These are phyloP conservation scores for Boletus sp. DNA, from an alignment of 768 basidiomycete species.

Conservation along the genomic window DNA sequence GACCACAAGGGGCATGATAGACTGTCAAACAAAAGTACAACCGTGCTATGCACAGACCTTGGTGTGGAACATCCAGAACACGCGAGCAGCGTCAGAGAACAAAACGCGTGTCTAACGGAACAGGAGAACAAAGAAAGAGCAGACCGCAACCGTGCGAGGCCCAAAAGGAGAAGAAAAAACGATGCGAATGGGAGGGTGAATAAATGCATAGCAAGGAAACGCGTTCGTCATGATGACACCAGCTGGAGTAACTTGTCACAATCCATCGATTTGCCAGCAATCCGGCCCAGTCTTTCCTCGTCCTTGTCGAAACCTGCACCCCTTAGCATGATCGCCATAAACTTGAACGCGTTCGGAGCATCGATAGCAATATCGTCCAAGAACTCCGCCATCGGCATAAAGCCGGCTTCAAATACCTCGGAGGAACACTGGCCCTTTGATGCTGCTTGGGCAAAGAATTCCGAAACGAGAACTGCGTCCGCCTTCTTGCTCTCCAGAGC, in stretches of 20 bases:
- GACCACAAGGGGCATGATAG: too few species aligned
- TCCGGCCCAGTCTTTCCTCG: slow-evolving; percentile 50
- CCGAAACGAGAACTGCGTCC: slow-evolving; percentile 75
- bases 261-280: slow-evolving; percentile 61
- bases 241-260: slow-evolving; percentile 57
- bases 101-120: slow-evolving; percentile 11
- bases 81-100: slow-evolving; percentile 26
- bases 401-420: slow-evolving; percentile 70
- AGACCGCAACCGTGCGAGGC: slow-evolving; percentile 14
- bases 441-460: slow-evolving; percentile 64
- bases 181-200: slow-evolving; percentile 13
- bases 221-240: slow-evolving; percentile 39
- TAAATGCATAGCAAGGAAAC: slow-evolving; percentile 11
- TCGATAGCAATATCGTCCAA: slow-evolving; percentile 90
- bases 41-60: slow-evolving; percentile 28
- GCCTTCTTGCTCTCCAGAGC: slow-evolving; percentile 81
- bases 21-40: slow-evolving; percentile 12
- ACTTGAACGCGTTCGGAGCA: slow-evolving; percentile 78
- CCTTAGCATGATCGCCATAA: slow-evolving; percentile 72
- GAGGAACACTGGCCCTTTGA: slow-evolving; percentile 58
- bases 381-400: slow-evolving; percentile 63
- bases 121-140: not conserved
- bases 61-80: slow-evolving; percentile 28
- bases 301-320: slow-evolving; percentile 58
- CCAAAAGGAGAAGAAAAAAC: not conserved